phyloP scores from a whole-genome alignment of 108 stramenopile genomes.

The Cyclotella distinguenda region DNA sequence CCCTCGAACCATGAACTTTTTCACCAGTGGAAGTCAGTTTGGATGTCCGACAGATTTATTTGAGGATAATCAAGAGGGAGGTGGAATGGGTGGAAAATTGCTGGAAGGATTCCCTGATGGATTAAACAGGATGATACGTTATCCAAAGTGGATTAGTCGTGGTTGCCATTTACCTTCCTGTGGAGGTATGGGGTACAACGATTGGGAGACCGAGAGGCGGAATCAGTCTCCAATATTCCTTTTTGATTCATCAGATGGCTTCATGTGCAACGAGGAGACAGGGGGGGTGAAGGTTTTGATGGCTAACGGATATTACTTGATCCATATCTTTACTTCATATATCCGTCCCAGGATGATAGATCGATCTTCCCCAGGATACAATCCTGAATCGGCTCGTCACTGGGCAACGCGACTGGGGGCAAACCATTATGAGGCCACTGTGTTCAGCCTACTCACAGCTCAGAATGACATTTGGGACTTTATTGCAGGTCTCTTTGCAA shows the following conservation, averaged over 20 bases:
- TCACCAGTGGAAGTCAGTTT: slow-evolving; percentile 14
- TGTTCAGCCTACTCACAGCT: slow-evolving; percentile 7
- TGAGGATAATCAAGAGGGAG: too few species aligned
- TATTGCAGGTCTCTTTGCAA: slow-evolving; percentile 11
- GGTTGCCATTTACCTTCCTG: slow-evolving; percentile 21
- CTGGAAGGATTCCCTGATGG: slow-evolving; percentile 7
- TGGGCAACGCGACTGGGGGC: slow-evolving; percentile 30
- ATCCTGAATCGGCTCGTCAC: neutral
- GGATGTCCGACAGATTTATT: slow-evolving; percentile 26
- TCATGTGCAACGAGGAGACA: neutral
- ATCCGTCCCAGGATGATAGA: neutral
- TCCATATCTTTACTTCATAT: too few species aligned
- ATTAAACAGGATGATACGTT: slow-evolving; percentile 13
- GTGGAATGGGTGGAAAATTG: neutral
- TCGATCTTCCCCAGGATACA: neutral
- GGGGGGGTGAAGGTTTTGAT: neutral
- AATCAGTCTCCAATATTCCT: too few species aligned
- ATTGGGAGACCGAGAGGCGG: slow-evolving; percentile 3
- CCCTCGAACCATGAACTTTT: neutral
- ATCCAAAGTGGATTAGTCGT: slow-evolving; percentile 18
- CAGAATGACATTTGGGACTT: slow-evolving; percentile 28
- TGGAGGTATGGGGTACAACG: slow-evolving; percentile 8
- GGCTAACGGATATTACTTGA: too few species aligned
- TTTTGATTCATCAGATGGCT: too few species aligned
- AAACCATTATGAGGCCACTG: neutral